Base-by-base conservation (phyloP, 129 eudicot species). In the Pittosporum tobira region DNA sequence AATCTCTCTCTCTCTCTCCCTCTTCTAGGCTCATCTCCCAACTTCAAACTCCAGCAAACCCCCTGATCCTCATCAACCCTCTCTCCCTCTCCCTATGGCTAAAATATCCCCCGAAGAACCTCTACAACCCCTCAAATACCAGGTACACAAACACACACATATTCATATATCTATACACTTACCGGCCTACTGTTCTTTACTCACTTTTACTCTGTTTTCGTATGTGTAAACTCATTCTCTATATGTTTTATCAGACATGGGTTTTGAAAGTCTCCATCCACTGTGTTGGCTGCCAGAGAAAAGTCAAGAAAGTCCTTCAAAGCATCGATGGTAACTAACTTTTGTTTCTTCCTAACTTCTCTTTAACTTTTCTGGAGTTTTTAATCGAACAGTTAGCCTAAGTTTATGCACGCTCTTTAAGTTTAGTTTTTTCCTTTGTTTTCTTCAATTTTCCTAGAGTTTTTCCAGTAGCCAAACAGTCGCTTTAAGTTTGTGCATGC, bases 251-350 rank as follows among this genome's bases (percentile, higher is more conserved):
- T 64, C 44, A 89, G 95, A 79, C 85, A 56, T 89, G 93, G 90
- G 72, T 75, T 66, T 75, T 89, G 57, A 89, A 75, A 62, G 93
- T 82, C 50, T 83, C 95, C 66, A 89, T 89, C 65, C 97, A 89
- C 65, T 89, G 97, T 37, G 73, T 72, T 67, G 97, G 97, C 30
- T 89, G 97, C 82, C 82, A 75, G 70, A 72, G 86, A 57, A 83
- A 89, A 71, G 88, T 89, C 69, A 85, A 85, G 86, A 89, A 73
- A 86, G 77, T 85, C 30, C 86, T 89, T 6, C 88, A 77, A 15
- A 48, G 65, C 80, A 80, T 89, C 50, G 95, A 89, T 58, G 97
- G 97, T 89, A 76, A 24, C 42, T 23, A 29, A 26, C 2, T 16
- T 4, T 0, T n/a, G 37, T 51, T 9, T 48, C 25, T 44, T 29